phyloP scores from a whole-genome alignment of 2,329 filamentous ascomycete species.

The Herpotrichia juniperi region DNA sequence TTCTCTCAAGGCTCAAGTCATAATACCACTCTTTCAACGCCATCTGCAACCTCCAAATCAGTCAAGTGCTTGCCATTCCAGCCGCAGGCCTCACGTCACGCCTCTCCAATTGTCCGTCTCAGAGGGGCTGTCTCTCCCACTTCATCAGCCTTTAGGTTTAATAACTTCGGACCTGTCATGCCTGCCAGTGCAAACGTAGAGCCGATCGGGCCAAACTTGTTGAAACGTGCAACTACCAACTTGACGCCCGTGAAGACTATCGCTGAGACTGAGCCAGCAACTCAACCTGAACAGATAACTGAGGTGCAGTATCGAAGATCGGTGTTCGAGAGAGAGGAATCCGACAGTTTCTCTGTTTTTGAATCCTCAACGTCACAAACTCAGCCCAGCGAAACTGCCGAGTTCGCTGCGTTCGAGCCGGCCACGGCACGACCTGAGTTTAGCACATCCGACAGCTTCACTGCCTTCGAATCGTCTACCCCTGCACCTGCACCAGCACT shows the following conservation, averaged over 20 bases:
- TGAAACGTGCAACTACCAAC: constrained; percentile 29
- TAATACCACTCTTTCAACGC: constrained; percentile 14
- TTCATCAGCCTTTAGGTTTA: constrained; percentile 36
- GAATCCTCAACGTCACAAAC: not conserved
- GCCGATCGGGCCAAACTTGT: constrained; percentile 35
- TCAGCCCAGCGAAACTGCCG: not conserved
- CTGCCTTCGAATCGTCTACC: not conserved
- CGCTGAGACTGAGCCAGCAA: not conserved
- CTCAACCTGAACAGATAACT: not conserved
- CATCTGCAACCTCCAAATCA: constrained; percentile 18
- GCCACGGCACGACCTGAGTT: not conserved
- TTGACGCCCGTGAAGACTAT: not conserved
- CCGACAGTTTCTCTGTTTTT: not conserved
- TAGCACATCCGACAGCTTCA: not conserved
- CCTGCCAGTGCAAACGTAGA: constrained; percentile 30
- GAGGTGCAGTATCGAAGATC: not conserved
- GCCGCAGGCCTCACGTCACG: constrained; percentile 25
- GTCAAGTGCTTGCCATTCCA: constrained; percentile 15
- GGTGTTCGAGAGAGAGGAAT: not conserved
- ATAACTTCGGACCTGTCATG: constrained; percentile 34
- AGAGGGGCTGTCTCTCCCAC: constrained; percentile 41
- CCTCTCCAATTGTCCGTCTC: constrained; percentile 39
- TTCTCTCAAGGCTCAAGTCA: constrained; percentile 15
- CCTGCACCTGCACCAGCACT: not conserved
- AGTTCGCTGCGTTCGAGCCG: not conserved